A percentile compares a stretch with the other conserved stretches of the same genome.
Conservation (phyloP, 2,329 filamentous ascomycete species). For the Alternaria ethzedia region DNA sequence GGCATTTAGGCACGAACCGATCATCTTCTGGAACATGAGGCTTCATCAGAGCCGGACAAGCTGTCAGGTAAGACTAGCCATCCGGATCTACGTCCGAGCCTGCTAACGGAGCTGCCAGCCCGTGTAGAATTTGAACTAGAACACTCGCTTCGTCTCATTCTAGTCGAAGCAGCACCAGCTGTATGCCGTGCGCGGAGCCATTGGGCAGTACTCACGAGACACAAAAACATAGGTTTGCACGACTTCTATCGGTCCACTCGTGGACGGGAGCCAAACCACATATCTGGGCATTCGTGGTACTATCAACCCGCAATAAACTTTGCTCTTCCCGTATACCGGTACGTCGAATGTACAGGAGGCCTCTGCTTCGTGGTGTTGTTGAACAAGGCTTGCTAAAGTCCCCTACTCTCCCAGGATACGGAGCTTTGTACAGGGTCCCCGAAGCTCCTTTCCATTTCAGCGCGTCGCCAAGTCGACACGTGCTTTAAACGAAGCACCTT, state of each 20-base stretch:
- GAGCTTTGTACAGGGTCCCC: constrained; percentile 11
- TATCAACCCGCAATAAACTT: constrained; percentile 28
- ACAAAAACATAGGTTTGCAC: constrained; percentile 23
- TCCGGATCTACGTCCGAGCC: constrained; percentile 41
- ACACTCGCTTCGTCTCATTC: constrained; percentile 25
- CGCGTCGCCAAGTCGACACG: constrained; percentile 25
- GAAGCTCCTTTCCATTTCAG: constrained; percentile 12
- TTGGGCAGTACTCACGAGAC: constrained; percentile 26
- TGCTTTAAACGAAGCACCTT: constrained; percentile 24
- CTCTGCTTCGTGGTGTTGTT: constrained; percentile 4
- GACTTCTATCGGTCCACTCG: constrained; percentile 25
- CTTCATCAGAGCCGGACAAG: constrained; percentile 21
- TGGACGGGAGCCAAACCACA: constrained; percentile 24
- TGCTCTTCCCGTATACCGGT: constrained; percentile 10
- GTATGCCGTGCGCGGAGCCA: constrained; percentile 19
- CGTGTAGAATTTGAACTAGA: constrained; percentile 23
- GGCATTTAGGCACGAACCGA: constrained; percentile 19
- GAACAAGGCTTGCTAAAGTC: constrained; percentile 9
- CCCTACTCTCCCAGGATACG: constrained; percentile 12
- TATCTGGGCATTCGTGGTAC: constrained; percentile 29
- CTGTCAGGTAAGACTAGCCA: constrained; percentile 21
- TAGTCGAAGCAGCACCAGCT: constrained; percentile 10
- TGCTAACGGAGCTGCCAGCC: constrained; percentile 26
- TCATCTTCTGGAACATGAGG: constrained; percentile 24
- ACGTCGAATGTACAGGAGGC: background rate